Conservation (phyloP, 495 filamentous ascomycete species). For the Penicillium herquei region DNA sequence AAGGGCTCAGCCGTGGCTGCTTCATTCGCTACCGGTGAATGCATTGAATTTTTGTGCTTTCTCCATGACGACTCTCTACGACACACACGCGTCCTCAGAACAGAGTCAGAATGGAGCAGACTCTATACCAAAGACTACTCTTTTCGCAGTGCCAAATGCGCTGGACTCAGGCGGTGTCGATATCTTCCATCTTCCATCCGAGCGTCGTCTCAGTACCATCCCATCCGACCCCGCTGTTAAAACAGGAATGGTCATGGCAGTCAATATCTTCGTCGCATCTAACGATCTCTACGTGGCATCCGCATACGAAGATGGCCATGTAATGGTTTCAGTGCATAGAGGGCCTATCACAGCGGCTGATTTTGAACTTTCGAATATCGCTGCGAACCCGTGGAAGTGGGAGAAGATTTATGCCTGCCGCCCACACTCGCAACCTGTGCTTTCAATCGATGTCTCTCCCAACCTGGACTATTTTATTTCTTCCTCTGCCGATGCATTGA, state of each 20-base stretch:
- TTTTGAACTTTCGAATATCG: constrained; percentile 8
- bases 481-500: constrained; percentile 74
- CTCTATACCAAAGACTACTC: constrained; percentile 27
- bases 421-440: constrained; percentile 77
- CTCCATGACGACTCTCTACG: constrained; percentile 44
- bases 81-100: background rate
- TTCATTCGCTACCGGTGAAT: constrained; percentile 82
- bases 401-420: constrained; percentile 62
- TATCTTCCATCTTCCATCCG: constrained; percentile 79
- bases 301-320: constrained; percentile 87
- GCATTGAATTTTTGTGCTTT: constrained; percentile 97
- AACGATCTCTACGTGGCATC: constrained; percentile 54
- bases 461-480: constrained; percentile 65
- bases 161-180: constrained; percentile 77
- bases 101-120: background rate
- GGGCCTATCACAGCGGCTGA: constrained; percentile 15
- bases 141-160: constrained; percentile 76
- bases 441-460: constrained; percentile 70
- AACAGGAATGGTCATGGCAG: constrained; percentile 89
- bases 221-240: constrained; percentile 53
- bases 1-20: constrained; percentile 71
- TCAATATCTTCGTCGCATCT: constrained; percentile 53
- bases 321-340: constrained; percentile 53
- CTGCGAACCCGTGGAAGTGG: constrained; percentile 49
- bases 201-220: constrained; percentile 66